Evolutionary conservation across 768 basidiomycete species (phyloP).

Genomic region (Psilocybe tampanensis): DNA sequence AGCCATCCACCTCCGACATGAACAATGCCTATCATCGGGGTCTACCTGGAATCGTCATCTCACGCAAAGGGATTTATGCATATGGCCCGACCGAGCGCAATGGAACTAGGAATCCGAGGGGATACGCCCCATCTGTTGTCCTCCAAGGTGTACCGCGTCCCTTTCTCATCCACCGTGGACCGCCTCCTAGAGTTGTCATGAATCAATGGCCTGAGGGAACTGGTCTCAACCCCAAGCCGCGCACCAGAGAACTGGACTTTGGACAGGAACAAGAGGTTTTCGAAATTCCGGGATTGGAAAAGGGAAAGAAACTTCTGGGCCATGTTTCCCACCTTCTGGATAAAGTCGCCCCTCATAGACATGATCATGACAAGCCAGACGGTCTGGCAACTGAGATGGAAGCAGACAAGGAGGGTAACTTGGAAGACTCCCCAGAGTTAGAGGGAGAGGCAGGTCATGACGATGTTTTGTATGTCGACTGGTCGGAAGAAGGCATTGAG

Average conservation of each 20-base stretch:
- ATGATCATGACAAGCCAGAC: neutral
- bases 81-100: neutral
- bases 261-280: neutral
- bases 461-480: neutral
- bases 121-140: neutral
- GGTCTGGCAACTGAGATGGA: neutral
- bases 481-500: neutral
- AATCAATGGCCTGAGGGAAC: conserved; percentile 3
- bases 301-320: neutral
- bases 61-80: neutral
- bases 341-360: neutral
- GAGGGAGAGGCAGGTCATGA: neutral
- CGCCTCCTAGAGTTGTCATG: neutral
- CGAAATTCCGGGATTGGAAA: neutral
- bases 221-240: neutral
- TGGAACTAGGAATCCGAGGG: neutral
- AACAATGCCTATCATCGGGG: conserved; percentile 1
- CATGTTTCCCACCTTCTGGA: neutral
- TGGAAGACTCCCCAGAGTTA: neutral
- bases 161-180: neutral
- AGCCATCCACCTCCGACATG: conserved; percentile 3
- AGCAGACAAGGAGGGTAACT: neutral
- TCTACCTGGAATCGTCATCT: neutral
- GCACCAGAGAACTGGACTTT: neutral
- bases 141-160: neutral